Base-by-base conservation (phyloP, 2,329 filamentous ascomycete species). In the Fusarium bulbicola region DNA sequence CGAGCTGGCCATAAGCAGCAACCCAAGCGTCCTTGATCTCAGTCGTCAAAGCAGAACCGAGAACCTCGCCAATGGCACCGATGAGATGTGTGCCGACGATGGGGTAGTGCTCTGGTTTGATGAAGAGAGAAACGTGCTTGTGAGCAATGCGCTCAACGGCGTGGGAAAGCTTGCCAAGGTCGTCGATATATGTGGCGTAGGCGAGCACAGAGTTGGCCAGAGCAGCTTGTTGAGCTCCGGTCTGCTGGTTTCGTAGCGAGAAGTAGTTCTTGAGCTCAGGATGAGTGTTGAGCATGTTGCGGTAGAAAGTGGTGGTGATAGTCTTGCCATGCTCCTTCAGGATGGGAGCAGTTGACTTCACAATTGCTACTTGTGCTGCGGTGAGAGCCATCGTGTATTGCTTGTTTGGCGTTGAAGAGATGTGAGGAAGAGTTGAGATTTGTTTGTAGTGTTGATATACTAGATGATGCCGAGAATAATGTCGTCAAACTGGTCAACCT, bases 261-360 rank as follows among this genome's bases (percentile, higher is more conserved):
- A 95, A 95, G 79, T 93, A 82, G 77, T 91, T 90, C 74, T 89
- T 89, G 36, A 95, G 86, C 32, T 87, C 85, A 0, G 92, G 92
- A 73, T 93, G 84, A 6, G 89, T 89, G 21, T 70, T 72, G 34
- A 95, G 85, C 83, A 95, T 86, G 82, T 90, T 91, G 49, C 85
- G 83, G 85, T 95, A 95, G 84, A 95, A 95, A 70, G 87, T 83
- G 4, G 85, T 86, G n/a, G 92, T 94, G 81, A 95, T 93, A 50
- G 86, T 83, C 24, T 85, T 84, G 81, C 93, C 93, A 79, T 95
- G 89, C 69, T 90, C 85, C 72, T 90, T 87, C 13, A 95, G 86
- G 24, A 94, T 87, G 5, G 93, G 93, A 43, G 91, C 92, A 5
- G 93, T 95, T 42, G 93, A 86, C 82, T 94, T 95, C 84, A 96